Conservation (phyloP, 495 filamentous ascomycete genomes). For the Tuber magnatum region DNA sequence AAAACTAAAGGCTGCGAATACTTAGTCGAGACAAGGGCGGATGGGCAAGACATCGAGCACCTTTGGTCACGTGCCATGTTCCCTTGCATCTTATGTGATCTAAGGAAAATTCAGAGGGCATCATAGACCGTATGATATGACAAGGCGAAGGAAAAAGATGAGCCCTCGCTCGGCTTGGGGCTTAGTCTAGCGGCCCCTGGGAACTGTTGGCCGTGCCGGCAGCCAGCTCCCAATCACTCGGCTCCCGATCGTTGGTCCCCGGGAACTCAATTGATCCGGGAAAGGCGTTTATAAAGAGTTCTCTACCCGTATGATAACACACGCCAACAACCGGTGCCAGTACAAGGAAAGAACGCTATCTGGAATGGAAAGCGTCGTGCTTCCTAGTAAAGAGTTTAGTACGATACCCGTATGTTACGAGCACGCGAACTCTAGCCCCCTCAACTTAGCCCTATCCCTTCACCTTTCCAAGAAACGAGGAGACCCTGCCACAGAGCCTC, state of each 20-base stretch:
- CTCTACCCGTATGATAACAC: background rate
- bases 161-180: background rate
- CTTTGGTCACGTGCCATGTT: background rate
- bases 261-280: background rate
- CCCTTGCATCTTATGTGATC: background rate
- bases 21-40: background rate
- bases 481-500: background rate
- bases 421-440: background rate
- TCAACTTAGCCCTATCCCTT: background rate
- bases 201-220: background rate
- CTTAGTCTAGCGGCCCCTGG: background rate
- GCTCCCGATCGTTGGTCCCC: background rate
- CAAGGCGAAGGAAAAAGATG: background rate
- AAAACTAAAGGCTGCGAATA: background rate
- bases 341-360: background rate
- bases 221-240: background rate
- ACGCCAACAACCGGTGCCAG: background rate
- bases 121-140: background rate
- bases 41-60: background rate
- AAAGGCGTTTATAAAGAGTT: background rate
- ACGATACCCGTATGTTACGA: background rate
- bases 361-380: background rate
- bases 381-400: background rate
- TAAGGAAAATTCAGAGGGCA: background rate
- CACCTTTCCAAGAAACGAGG: background rate